Conservation (phyloP, 2,329 filamentous ascomycete genomes). For the Purpureocillium lavendulum region DNA sequence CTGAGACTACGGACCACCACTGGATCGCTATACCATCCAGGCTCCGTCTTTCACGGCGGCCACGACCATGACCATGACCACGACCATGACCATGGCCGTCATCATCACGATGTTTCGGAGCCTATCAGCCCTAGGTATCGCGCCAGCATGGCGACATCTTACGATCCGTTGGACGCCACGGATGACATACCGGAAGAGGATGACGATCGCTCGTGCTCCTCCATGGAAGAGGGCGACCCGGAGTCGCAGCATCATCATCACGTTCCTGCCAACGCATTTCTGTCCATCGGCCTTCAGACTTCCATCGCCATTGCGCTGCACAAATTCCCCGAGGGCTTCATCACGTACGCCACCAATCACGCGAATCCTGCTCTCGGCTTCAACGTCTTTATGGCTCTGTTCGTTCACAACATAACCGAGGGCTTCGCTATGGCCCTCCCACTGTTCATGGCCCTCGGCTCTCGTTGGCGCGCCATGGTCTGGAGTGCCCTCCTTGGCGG, state of each 20-base stretch:
- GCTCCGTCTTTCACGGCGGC: constrained; percentile 15
- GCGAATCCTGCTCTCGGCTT: constrained; percentile 83
- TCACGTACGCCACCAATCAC: constrained; percentile 96
- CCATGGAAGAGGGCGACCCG: constrained; percentile 29
- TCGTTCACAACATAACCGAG: constrained; percentile 97
- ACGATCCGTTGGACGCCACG: constrained; percentile 22
- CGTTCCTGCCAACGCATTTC: constrained; percentile 85
- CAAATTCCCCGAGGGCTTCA: constrained; percentile 81
- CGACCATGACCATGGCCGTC: constrained; percentile 14
- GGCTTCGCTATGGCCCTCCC: constrained; percentile 92
- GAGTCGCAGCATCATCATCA: constrained; percentile 76
- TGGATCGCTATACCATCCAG: constrained; percentile 21
- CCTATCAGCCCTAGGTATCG: constrained; percentile 24
- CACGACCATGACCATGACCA: constrained; percentile 18
- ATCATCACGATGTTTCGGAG: constrained; percentile 16
- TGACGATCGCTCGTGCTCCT: constrained; percentile 14
- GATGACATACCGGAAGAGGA: constrained; percentile 14
- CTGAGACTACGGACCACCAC: constrained; percentile 34
- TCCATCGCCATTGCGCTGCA: constrained; percentile 91
- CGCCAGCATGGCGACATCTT: constrained; percentile 29
- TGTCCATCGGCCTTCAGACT: constrained; percentile 92
- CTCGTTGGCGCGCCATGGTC: constrained; percentile 70
- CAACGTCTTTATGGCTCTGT: constrained; percentile 88
- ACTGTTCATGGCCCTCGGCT: constrained; percentile 82
- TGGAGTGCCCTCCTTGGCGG: constrained; percentile 82